Percentiles rank a stretch among this genome's conserved stretches.
Conservation (phyloP, 805 yeast species). For the Sugiyamaella smithiae region DNA sequence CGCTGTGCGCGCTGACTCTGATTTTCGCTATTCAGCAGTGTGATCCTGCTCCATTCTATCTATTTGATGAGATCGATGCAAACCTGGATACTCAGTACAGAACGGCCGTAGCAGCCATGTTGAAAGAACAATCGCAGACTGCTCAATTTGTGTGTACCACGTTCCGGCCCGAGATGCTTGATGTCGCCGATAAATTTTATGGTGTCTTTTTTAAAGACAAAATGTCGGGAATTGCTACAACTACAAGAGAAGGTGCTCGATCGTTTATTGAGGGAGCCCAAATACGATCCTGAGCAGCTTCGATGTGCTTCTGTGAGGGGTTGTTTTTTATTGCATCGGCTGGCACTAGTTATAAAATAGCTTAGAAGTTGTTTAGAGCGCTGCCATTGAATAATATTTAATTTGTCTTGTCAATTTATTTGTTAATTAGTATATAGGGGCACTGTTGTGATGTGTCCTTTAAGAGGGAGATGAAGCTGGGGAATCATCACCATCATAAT, state of each 20-base stretch:
- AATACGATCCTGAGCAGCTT: neutral
- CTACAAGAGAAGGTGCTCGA: conserved; percentile 69
- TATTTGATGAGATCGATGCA: conserved; percentile 96
- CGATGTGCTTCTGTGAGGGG: no score
- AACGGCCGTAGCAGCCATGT: conserved; percentile 75
- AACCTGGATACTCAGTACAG: conserved; percentile 91
- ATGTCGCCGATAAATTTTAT: conserved; percentile 79
- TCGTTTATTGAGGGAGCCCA: conserved; percentile 68
- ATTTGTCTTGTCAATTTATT: no score
- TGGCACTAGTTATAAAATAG: no score
- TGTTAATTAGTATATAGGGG: no score
- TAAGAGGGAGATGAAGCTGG: conserved; percentile 17
- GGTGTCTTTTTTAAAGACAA: conserved; percentile 84
- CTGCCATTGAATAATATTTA: no score
- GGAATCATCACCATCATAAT: conserved; percentile 21
- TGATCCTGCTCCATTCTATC: conserved; percentile 95
- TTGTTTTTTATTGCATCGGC: no score
- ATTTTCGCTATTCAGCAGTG: conserved; percentile 91
- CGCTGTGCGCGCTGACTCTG: conserved; percentile 92
- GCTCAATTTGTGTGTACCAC: conserved; percentile 97
- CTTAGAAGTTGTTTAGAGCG: no score
- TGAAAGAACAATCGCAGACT: conserved; percentile 56
- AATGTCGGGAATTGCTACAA: conserved; percentile 72
- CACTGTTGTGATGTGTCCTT: no score
- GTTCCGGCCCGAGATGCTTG: conserved; percentile 88